phyloP scores from a whole-genome alignment of 1,139 yeast genomes.

The Meyerozyma athensensis region DNA sequence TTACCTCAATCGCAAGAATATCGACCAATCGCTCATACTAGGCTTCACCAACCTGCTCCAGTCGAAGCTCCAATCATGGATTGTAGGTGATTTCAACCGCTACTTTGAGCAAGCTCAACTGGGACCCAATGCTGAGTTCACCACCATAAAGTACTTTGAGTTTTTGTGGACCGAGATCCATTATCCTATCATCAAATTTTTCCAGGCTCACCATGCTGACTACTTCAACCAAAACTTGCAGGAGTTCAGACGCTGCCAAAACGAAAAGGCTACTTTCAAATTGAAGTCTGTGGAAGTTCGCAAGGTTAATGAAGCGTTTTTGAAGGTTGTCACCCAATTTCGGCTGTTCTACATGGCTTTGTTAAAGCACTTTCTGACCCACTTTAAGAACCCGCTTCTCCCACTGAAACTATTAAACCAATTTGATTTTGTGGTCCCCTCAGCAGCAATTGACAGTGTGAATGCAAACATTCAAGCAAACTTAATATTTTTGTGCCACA shows the following conservation, averaged over 20 bases:
- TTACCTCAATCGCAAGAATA: conserved; percentile 24
- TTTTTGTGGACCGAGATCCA: conserved; percentile 57
- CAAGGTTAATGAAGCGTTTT: conserved; percentile 48
- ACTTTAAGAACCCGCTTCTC: conserved; percentile 30
- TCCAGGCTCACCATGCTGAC: conserved; percentile 36
- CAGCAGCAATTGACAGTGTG: conserved; percentile 13
- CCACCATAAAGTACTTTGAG: conserved; percentile 38
- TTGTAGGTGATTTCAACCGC: conserved; percentile 26
- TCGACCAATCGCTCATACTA: conserved; percentile 41
- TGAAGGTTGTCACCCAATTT: conserved; percentile 43
- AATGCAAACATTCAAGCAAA: conserved; percentile 31
- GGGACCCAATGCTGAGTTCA: conserved; percentile 15
- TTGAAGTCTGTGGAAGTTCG: conserved; percentile 50
- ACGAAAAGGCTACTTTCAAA: conserved; percentile 15
- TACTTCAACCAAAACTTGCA: conserved; percentile 17
- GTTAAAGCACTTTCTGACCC: conserved; percentile 33
- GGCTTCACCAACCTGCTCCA: conserved; percentile 43
- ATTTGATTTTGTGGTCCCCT: conserved; percentile 17
- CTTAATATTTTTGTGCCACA: conserved; percentile 46
- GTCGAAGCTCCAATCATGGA: conserved; percentile 37
- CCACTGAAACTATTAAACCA: conserved; percentile 25
- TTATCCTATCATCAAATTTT: conserved; percentile 58
- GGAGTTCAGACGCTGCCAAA: conserved; percentile 12
- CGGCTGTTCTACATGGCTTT: conserved; percentile 42
- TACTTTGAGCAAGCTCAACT: conserved; percentile 16